A percentile compares a stretch with the other conserved stretches of the same genome.
phyloP scores from a whole-genome alignment of 208 protist species.

The Trypanosoma rangeli region DNA sequence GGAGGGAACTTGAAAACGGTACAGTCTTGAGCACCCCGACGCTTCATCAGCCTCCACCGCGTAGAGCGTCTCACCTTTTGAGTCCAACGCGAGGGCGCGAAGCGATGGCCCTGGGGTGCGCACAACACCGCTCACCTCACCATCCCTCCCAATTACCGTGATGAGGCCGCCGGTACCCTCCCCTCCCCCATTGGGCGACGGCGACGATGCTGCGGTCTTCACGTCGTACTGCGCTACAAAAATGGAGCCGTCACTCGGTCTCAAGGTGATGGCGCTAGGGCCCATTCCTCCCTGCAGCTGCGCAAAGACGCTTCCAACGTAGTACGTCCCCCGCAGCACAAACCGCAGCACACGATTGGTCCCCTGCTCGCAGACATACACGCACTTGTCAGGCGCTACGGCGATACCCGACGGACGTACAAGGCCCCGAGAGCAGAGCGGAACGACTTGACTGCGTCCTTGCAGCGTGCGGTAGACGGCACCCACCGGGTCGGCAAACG shows the following conservation, averaged over 20 bases:
- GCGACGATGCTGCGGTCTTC: slow-evolving; percentile 8
- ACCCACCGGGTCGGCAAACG: slow-evolving; percentile 45
- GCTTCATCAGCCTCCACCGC: slow-evolving; percentile 42
- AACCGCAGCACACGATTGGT: slow-evolving; percentile 69
- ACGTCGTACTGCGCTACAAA: slow-evolving; percentile 71
- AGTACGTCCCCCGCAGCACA: slow-evolving; percentile 51
- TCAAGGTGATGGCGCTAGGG: slow-evolving; percentile 50
- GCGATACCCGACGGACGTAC: slow-evolving; percentile 53
- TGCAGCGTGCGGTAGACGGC: slow-evolving; percentile 67
- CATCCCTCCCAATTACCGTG: slow-evolving; percentile 41
- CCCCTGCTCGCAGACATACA: slow-evolving; percentile 67
- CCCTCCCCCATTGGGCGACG: neutral
- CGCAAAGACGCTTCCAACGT: slow-evolving; percentile 55
- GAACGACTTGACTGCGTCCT: slow-evolving; percentile 44
- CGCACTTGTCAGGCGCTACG: slow-evolving; percentile 38
- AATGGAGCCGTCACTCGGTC: slow-evolving; percentile 39
- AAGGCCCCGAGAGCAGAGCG: slow-evolving; percentile 53
- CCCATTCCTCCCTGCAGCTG: slow-evolving; percentile 67
- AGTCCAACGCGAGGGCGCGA: slow-evolving; percentile 39
- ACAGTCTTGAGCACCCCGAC: slow-evolving; percentile 40
- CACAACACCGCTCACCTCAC: slow-evolving; percentile 40
- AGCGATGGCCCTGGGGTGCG: slow-evolving; percentile 44
- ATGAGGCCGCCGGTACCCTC: slow-evolving; percentile 36
- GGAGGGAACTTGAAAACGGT: slow-evolving; percentile 22
- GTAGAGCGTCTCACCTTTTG: slow-evolving; percentile 37